Evolutionary conservation across 345 rosid species (phyloP).

Genomic region (Eucalyptus cladocalyx): DNA sequence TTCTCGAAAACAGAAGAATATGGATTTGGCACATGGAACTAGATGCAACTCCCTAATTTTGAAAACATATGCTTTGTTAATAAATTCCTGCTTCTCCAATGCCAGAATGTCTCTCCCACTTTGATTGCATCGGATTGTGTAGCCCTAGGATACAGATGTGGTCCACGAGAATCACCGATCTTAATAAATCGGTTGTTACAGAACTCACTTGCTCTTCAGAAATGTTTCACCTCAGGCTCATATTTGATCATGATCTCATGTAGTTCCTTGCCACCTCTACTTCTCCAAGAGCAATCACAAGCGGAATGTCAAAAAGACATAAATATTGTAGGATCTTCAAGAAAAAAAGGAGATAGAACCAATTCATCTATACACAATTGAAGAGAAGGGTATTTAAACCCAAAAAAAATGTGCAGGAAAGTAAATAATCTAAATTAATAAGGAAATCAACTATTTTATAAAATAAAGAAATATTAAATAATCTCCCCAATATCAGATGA

Average conservation of each 20-base stretch:
- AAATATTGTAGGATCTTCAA: background rate
- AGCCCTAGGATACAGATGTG: constrained; percentile 5
- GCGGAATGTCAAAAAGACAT: too few species aligned
- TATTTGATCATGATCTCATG: background rate
- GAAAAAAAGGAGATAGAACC: background rate
- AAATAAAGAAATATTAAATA: background rate
- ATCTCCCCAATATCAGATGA: background rate
- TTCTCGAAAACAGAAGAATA: too few species aligned
- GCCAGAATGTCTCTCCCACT: too few species aligned
- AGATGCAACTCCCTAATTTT: too few species aligned
- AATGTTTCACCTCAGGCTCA: background rate
- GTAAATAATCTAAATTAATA: background rate
- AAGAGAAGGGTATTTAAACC: background rate
- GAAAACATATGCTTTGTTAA: too few species aligned
- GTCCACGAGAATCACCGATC: too few species aligned
- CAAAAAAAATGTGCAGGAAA: background rate
- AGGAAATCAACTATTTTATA: background rate
- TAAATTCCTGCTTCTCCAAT: too few species aligned
- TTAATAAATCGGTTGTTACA: too few species aligned
- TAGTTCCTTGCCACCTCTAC: background rate
- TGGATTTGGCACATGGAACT: too few species aligned
- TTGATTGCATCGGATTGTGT: too few species aligned
- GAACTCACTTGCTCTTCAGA: too few species aligned
- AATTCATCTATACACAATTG: background rate
- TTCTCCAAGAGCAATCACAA: too few species aligned